Conservation (phyloP, 108 stramenopile genomes). For the Pseudonitzschia multiseries region DNA sequence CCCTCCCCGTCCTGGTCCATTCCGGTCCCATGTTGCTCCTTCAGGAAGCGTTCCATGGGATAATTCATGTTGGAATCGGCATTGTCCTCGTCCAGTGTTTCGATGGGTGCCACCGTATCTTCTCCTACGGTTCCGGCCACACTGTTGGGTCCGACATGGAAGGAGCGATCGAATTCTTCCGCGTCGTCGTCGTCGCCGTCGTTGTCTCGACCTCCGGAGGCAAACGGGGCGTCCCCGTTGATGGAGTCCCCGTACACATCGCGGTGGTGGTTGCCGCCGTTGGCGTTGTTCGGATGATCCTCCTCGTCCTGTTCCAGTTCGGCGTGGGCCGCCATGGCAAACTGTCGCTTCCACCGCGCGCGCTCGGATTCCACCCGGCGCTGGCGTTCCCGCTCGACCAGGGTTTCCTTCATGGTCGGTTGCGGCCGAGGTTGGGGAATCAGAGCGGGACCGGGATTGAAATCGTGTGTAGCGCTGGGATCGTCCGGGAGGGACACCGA, state of each 20-base stretch:
- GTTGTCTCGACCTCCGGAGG: not conserved
- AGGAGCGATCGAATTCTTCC: not conserved
- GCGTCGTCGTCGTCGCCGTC: conserved; percentile 21
- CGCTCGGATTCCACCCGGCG: conserved; percentile 70
- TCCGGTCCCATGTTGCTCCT: conserved; percentile 31
- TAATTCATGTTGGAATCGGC: conserved; percentile 35
- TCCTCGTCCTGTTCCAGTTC: conserved; percentile 21
- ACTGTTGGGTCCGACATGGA: conserved; percentile 3
- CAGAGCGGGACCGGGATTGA: conserved; percentile 1
- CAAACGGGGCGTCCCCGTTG: too few relatives aligned
- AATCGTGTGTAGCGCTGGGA: too few relatives aligned
- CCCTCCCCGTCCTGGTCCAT: conserved; percentile 15
- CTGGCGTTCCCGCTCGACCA: conserved; percentile 77
- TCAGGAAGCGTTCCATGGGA: conserved; percentile 71
- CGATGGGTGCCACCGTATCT: conserved; percentile 45
- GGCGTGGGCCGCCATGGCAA: conserved; percentile 50
- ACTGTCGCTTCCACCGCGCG: conserved; percentile 68
- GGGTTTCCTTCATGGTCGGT: conserved; percentile 68
- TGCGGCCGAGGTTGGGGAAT: conserved; percentile 44
- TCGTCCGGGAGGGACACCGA: not conserved
- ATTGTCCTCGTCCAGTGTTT: conserved; percentile 25
- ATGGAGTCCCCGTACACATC: not conserved
- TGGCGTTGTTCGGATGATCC: not conserved
- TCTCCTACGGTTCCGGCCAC: conserved; percentile 52
- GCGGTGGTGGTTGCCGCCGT: not conserved